A percentile compares a stretch with the other conserved stretches of the same genome.
Evolutionary conservation across 352 stramenopile species (phyloP).

Genomic region (Globisporangium paroecandrum): DNA sequence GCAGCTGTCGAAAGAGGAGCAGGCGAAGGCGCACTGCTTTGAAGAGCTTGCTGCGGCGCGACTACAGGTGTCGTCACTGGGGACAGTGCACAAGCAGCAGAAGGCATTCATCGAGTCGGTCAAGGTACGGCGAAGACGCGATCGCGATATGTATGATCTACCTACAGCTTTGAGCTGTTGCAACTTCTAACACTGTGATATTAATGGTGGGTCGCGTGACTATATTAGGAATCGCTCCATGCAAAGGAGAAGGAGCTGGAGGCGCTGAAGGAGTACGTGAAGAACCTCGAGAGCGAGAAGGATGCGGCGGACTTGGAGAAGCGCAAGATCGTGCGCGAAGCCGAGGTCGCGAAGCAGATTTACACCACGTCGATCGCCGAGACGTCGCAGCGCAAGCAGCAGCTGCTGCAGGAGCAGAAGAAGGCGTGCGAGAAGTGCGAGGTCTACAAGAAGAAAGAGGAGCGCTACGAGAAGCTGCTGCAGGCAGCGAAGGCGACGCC

Average conservation of each 20-base stretch:
- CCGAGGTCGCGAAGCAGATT: constrained; percentile 63
- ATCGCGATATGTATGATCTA: not conserved
- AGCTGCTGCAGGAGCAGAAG: constrained; percentile 51
- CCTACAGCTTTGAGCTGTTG: not conserved
- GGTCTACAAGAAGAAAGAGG: constrained; percentile 44
- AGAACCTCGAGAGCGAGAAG: constrained; percentile 50
- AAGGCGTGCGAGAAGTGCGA: constrained; percentile 60
- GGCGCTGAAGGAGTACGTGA: constrained; percentile 61
- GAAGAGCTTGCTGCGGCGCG: constrained; percentile 70
- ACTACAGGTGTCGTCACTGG: constrained; percentile 70
- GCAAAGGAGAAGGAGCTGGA: constrained; percentile 60
- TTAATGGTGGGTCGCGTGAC: not conserved
- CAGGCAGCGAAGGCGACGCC: constrained; percentile 30
- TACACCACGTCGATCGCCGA: constrained; percentile 40
- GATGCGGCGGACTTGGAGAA: constrained; percentile 52
- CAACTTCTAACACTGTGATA: not conserved
- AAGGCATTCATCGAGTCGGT: constrained; percentile 61
- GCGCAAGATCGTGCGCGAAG: constrained; percentile 50
- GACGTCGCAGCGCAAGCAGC: constrained; percentile 46
- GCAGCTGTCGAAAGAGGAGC: constrained; percentile 59
- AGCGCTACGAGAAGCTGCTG: constrained; percentile 43
- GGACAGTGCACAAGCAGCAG: constrained; percentile 75
- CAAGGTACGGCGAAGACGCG: constrained; percentile 34
- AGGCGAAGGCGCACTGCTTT: constrained; percentile 67
- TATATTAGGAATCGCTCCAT: constrained; percentile 43